phyloP scores from a whole-genome alignment of 805 yeast genomes.

The Suhomyces sp. region DNA sequence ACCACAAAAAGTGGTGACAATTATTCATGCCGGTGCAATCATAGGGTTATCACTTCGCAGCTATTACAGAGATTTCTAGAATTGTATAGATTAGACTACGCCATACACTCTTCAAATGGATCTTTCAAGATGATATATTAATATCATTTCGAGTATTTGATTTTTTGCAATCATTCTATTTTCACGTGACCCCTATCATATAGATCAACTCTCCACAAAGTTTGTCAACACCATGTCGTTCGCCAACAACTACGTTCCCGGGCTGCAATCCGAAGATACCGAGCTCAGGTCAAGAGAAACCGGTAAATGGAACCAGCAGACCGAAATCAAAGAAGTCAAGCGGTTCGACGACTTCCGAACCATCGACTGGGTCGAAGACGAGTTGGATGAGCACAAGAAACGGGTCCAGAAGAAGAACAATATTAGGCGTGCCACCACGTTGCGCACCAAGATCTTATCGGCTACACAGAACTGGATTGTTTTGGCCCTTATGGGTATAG shows the following conservation, averaged over 20 bases:
- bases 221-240: neutral
- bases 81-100: no score
- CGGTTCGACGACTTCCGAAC: constrained; percentile 62
- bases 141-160: no score
- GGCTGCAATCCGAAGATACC: neutral
- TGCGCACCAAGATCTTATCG: constrained; percentile 26
- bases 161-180: neutral
- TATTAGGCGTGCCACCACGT: constrained; percentile 11
- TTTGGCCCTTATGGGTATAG: constrained; percentile 68
- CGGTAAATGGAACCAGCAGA: constrained; percentile 40
- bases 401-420: constrained; percentile 20
- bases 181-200: neutral
- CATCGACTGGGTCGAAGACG: constrained; percentile 69
- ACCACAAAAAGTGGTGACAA: no score
- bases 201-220: neutral
- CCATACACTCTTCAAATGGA: no score
- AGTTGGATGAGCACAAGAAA: constrained; percentile 44
- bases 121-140: no score
- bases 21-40: no score
- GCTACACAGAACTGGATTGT: constrained; percentile 66
- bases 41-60: no score
- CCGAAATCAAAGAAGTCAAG: constrained; percentile 36
- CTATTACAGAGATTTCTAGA: no score
- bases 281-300: constrained; percentile 21
- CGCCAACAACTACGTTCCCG: neutral